phyloP scores from a whole-genome alignment of 1,284 basidiomycete genomes.

The Fomitopsis pinicola region DNA sequence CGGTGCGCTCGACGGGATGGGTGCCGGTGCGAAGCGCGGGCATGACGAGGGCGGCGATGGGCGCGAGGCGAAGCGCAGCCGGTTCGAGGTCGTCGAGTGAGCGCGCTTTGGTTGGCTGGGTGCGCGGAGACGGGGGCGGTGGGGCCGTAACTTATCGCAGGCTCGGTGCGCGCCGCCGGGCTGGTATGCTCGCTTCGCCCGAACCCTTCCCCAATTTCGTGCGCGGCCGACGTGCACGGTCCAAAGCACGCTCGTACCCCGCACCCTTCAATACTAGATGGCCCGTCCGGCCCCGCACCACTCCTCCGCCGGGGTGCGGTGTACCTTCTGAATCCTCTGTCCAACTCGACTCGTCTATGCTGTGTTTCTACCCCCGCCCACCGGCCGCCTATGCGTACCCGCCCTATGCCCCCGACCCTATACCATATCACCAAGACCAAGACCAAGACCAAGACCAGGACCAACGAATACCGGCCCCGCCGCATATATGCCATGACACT shows the following conservation, averaged over 20 bases:
- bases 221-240: not conserved
- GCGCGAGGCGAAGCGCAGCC: slow-evolving; percentile 57
- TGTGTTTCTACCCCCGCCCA: not conserved
- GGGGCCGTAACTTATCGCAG: not conserved
- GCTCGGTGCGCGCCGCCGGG: not conserved
- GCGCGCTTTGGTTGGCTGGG: not conserved
- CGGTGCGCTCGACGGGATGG: slow-evolving; percentile 16
- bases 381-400: not conserved
- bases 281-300: not conserved
- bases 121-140: not conserved
- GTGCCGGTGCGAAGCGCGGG: slow-evolving; percentile 30
- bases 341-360: not conserved
- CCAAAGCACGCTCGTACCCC: no score
- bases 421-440: no score
- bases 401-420: no score
- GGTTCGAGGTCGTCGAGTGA: slow-evolving; percentile 69
- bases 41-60: slow-evolving; percentile 45
- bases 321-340: not conserved
- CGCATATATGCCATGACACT: no score
- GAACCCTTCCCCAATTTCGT: not conserved
- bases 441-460: no score
- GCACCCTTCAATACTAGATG: not conserved
- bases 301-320: not conserved
- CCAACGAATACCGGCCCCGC: no score
- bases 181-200: not conserved